phyloP scores from a whole-genome alignment of 306 rosid species.

The Cucurbita ficifolia region DNA sequence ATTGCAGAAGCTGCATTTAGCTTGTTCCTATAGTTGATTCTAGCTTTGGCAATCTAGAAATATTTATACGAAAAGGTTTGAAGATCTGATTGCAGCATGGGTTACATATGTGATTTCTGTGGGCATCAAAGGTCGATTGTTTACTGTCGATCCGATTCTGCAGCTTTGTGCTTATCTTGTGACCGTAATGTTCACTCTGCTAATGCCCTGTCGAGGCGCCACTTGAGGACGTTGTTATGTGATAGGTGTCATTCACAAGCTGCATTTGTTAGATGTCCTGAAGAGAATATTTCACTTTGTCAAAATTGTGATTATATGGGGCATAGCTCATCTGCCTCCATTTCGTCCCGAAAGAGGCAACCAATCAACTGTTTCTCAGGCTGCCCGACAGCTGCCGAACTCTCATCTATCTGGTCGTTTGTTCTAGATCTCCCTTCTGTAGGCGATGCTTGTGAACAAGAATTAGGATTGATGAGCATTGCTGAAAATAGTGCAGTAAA shows the following conservation, averaged over 20 bases:
- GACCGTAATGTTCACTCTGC: constrained; percentile 96
- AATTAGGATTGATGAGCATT: constrained; percentile 81
- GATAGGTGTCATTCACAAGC: constrained; percentile 82
- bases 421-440: constrained; percentile 39
- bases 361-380: constrained; percentile 69
- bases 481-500: constrained; percentile 37
- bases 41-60: constrained; percentile 11
- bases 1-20: constrained; percentile 5
- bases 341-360: constrained; percentile 60
- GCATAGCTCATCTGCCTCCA: constrained; percentile 44
- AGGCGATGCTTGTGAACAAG: constrained; percentile 76
- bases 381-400: constrained; percentile 84
- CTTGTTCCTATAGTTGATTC: background rate
- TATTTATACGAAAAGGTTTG: constrained; percentile 12
- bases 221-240: constrained; percentile 65
- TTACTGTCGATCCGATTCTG: constrained; percentile 86
- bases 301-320: constrained; percentile 91
- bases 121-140: constrained; percentile 81
- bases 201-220: constrained; percentile 85
- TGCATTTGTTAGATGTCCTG: constrained; percentile 62
- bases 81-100: constrained; percentile 39
- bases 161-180: constrained; percentile 83
- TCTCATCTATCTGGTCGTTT: constrained; percentile 90
- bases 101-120: constrained; percentile 79
- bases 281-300: constrained; percentile 77